phyloP scores from a whole-genome alignment of 352 stramenopile genomes.

The Achlya hypogyna region DNA sequence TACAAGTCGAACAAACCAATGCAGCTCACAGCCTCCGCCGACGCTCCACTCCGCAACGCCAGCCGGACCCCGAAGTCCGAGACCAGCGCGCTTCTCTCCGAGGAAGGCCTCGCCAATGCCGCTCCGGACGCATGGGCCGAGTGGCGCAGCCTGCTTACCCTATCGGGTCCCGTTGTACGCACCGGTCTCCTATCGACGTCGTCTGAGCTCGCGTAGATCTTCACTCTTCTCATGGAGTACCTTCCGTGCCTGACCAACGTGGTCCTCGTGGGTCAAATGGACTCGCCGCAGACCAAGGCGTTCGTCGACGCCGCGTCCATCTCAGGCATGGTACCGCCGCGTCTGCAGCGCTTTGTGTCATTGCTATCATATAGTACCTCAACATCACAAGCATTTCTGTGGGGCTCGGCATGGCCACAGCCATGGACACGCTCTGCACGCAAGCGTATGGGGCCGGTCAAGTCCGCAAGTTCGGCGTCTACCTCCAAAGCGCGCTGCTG shows the following conservation, averaged over 20 bases:
- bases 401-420: slow-evolving; percentile 42
- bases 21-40: too few species aligned
- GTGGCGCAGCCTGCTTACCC: not conserved
- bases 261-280: slow-evolving; percentile 53
- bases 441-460: slow-evolving; percentile 55
- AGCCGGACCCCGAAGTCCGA: not conserved
- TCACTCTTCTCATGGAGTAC: slow-evolving; percentile 33
- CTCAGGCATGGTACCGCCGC: slow-evolving; percentile 60
- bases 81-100: not conserved
- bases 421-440: slow-evolving; percentile 44
- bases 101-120: not conserved
- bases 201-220: slow-evolving; percentile 10
- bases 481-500: not conserved
- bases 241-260: slow-evolving; percentile 47
- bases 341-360: slow-evolving; percentile 1
- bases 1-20: too few species aligned
- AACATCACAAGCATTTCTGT: slow-evolving; percentile 41
- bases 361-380: too few species aligned
- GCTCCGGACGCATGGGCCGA: not conserved
- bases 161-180: not conserved
- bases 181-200: too few species aligned
- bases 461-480: slow-evolving; percentile 53
- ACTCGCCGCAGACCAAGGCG: slow-evolving; percentile 42
- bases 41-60: too few species aligned
- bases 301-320: slow-evolving; percentile 55